These are phyloP conservation scores for Lentinula edodes DNA, from an alignment of 768 basidiomycete genomes.

Conservation along the genomic window DNA sequence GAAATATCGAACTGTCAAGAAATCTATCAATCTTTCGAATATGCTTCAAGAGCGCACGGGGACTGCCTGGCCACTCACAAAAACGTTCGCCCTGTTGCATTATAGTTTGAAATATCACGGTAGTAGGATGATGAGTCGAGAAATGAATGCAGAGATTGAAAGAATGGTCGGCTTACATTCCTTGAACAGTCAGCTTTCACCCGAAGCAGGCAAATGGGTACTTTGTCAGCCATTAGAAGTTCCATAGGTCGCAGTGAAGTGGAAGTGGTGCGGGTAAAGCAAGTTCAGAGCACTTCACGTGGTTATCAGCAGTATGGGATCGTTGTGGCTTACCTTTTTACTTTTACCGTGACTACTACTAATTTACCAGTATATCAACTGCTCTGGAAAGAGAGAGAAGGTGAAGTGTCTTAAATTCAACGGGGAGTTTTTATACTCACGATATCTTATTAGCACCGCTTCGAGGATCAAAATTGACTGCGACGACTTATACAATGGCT, in stretches of 20 bases:
- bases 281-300: not conserved
- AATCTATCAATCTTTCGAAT: not conserved
- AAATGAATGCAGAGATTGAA: too few relatives aligned
- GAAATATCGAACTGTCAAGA: slow-evolving; percentile 58
- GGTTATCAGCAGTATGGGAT: not conserved
- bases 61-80: not conserved
- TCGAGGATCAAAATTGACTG: not conserved
- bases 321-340: not conserved
- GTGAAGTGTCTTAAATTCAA: not conserved
- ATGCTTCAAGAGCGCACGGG: not conserved
- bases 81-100: not conserved
- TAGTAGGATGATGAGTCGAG: too few relatives aligned
- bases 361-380: not conserved
- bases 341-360: not conserved
- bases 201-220: too few relatives aligned
- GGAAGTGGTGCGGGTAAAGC: not conserved
- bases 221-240: too few relatives aligned
- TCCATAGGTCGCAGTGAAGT: too few relatives aligned
- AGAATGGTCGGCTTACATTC: too few relatives aligned
- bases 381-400: not conserved
- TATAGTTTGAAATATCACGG: too few relatives aligned
- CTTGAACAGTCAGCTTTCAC: too few relatives aligned
- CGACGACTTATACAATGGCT: not conserved
- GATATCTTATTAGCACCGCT: not conserved
- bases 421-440: not conserved